Conservation (phyloP, 768 basidiomycete genomes). For the Phlebiopsis gigantea region DNA sequence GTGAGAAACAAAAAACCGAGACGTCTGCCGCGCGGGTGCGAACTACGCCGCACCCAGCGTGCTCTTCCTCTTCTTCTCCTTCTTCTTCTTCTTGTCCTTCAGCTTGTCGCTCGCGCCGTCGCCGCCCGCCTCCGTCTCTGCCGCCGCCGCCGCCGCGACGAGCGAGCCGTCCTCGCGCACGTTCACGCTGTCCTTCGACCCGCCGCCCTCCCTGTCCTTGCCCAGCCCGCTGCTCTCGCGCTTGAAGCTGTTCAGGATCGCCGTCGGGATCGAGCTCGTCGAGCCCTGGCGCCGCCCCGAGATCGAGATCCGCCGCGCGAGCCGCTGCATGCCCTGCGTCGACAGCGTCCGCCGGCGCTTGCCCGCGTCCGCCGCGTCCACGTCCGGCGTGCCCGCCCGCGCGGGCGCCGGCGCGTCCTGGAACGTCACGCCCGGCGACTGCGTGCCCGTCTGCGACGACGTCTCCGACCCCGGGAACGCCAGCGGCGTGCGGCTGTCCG, state of each 20-base stretch:
- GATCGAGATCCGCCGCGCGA: constrained; percentile 71
- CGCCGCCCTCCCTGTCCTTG: constrained; percentile 16
- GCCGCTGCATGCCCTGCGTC: constrained; percentile 80
- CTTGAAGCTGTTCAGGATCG: constrained; percentile 48
- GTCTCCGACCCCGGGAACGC: constrained; percentile 26
- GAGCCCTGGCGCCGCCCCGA: constrained; percentile 48
- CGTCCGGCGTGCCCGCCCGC: constrained; percentile 66
- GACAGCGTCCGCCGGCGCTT: constrained; percentile 72
- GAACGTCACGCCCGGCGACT: constrained; percentile 55
- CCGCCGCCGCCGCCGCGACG: constrained; percentile 10
- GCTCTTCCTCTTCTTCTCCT: constrained; percentile 53
- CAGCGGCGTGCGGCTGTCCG: constrained; percentile 18
- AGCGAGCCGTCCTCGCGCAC: constrained; percentile 13
- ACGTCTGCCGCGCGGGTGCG: neutral
- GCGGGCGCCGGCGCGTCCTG: constrained; percentile 53
- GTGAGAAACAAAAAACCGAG: neutral
- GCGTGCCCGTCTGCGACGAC: constrained; percentile 7
- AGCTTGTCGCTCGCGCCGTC: constrained; percentile 41
- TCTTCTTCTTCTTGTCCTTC: constrained; percentile 57
- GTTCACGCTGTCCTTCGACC: constrained; percentile 13
- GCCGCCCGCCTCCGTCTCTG: constrained; percentile 55
- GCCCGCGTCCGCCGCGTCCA: constrained; percentile 52
- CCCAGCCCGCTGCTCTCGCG: constrained; percentile 40
- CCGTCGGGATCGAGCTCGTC: constrained; percentile 33
- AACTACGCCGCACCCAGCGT: constrained; percentile 18